These are phyloP conservation scores for Boletus albobrunnescens DNA, from an alignment of 1,284 basidiomycete species.

Conservation along the genomic window DNA sequence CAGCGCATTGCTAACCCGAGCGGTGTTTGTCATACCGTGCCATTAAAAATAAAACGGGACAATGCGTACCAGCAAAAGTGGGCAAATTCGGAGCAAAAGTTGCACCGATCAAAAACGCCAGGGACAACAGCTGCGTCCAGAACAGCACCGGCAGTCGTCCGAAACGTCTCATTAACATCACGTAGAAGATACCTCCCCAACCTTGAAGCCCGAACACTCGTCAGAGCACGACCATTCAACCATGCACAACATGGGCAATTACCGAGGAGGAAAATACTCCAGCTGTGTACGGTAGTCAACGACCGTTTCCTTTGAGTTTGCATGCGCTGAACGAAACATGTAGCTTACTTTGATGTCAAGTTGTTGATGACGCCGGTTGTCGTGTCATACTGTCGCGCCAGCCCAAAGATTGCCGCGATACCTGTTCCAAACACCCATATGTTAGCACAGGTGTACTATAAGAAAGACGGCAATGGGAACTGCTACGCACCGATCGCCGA, in stretches of 20 bases:
- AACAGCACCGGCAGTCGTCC: conserved; percentile 59
- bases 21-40: not conserved
- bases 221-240: conserved; percentile 3
- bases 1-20: conserved; percentile 58
- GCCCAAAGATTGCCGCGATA: conserved; percentile 48
- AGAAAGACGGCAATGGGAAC: not conserved
- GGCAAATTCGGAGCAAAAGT: conserved; percentile 50
- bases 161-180: conserved; percentile 51
- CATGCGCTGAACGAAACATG: not conserved
- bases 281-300: conserved; percentile 31
- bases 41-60: not conserved
- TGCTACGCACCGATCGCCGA: conserved; percentile 43
- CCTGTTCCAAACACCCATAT: conserved; percentile 29
- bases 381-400: conserved; percentile 48
- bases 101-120: conserved; percentile 49
- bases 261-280: conserved; percentile 58
- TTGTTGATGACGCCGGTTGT: conserved; percentile 53
- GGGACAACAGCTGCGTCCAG: conserved; percentile 51
- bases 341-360: conserved; percentile 47
- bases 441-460: not conserved
- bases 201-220: conserved; percentile 37
- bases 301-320: not conserved
- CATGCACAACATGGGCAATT: not conserved
- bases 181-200: conserved; percentile 53
- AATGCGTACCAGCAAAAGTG: conserved; percentile 41